Evolutionary conservation across 352 stramenopile genomes (phyloP).

Genomic region (Pythium angustatum): DNA sequence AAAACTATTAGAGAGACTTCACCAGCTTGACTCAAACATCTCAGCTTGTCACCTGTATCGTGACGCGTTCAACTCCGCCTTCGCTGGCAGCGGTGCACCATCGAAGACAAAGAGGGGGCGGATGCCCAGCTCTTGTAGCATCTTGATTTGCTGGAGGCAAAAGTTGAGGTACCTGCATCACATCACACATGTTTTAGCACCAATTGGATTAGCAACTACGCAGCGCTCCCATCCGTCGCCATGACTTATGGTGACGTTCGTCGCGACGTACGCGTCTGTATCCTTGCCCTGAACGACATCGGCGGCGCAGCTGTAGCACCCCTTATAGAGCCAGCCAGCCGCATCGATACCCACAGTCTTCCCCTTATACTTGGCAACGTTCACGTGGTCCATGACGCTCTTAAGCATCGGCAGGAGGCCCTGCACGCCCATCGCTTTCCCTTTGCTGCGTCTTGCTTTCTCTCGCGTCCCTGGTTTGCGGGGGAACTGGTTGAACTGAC

Average conservation of each 20-base stretch:
- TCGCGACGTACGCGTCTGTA: slow-evolving; percentile 42
- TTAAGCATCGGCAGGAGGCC: slow-evolving; percentile 62
- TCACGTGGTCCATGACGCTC: slow-evolving; percentile 71
- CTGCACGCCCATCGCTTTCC: slow-evolving; percentile 38
- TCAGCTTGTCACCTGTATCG: slow-evolving; percentile 42
- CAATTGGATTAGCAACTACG: too few relatives aligned
- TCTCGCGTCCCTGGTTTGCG: not conserved
- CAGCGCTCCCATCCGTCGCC: too few relatives aligned
- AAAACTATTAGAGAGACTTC: not conserved
- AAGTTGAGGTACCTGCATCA: slow-evolving; percentile 77
- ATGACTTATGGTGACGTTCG: too few relatives aligned
- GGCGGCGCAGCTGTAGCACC: slow-evolving; percentile 82
- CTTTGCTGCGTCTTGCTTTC: slow-evolving; percentile 1
- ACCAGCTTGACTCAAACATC: not conserved
- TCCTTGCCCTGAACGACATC: slow-evolving; percentile 75
- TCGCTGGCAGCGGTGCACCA: slow-evolving; percentile 89
- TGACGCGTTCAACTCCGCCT: slow-evolving; percentile 59
- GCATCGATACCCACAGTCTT: slow-evolving; percentile 78
- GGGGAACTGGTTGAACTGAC: slow-evolving; percentile 20
- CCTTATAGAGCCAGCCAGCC: slow-evolving; percentile 88
- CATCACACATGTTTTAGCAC: not conserved
- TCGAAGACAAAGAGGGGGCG: slow-evolving; percentile 94
- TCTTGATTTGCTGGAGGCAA: slow-evolving; percentile 86
- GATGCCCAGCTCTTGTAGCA: slow-evolving; percentile 84
- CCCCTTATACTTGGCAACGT: slow-evolving; percentile 76